phyloP scores from a whole-genome alignment of 2,329 filamentous ascomycete species.

The Sclerotinia glacialis region DNA sequence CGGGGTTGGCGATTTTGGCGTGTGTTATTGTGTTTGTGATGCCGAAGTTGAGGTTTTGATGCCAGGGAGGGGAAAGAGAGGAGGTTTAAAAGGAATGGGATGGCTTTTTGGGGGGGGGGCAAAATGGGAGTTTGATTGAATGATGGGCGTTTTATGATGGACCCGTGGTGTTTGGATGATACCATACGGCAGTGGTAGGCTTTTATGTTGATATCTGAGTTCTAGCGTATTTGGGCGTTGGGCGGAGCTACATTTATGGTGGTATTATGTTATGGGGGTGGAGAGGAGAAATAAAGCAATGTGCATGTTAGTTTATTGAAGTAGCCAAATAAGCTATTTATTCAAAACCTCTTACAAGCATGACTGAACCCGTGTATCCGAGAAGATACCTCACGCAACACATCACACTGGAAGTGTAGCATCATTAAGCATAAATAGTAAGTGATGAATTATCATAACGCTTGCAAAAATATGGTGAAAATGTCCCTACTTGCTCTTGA shows the following conservation, averaged over 20 bases:
- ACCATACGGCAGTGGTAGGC: slow-evolving; percentile 15
- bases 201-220: neutral
- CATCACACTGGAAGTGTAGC: too few species aligned
- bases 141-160: neutral
- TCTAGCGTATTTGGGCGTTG: neutral
- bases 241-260: neutral
- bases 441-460: neutral
- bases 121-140: neutral
- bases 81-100: neutral
- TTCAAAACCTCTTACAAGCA: neutral
- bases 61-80: neutral
- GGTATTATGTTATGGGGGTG: too few species aligned
- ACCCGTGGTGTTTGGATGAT: slow-evolving; percentile 18
- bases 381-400: neutral
- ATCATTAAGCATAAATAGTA: neutral
- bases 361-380: neutral
- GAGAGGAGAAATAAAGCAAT: neutral
- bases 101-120: neutral
- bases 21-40: slow-evolving; percentile 79
- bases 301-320: neutral
- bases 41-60: slow-evolving; percentile 81
- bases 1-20: slow-evolving; percentile 73
- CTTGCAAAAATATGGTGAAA: neutral
- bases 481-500: neutral
- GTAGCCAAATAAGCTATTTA: neutral